Percentiles rank a stretch among this genome's conserved stretches.
These are phyloP conservation scores for Pistacia integerrima DNA, from an alignment of 345 rosid species.

Conservation along the genomic window DNA sequence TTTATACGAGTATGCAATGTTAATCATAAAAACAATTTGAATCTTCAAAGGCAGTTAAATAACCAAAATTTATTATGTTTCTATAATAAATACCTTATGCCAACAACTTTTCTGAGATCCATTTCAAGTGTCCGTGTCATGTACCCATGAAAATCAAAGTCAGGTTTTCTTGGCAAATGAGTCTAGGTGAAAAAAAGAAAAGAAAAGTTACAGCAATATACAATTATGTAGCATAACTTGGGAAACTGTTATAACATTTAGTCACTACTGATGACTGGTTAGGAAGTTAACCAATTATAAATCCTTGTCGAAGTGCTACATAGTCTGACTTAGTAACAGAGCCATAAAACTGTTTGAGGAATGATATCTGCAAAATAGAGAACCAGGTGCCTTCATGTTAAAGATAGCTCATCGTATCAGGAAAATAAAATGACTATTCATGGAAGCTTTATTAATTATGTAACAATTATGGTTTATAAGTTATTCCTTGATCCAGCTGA, in stretches of 20 bases:
- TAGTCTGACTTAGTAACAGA: conserved; percentile 84
- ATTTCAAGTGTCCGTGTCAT: conserved; percentile 61
- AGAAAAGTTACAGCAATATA: background rate
- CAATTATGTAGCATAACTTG: background rate
- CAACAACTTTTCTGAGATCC: conserved; percentile 71
- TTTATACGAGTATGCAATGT: conserved; percentile 11
- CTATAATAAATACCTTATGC: conserved; percentile 58
- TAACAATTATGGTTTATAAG: background rate
- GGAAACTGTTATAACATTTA: background rate
- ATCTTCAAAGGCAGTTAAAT: background rate
- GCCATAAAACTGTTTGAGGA: conserved; percentile 81
- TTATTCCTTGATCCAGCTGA: conserved; percentile 1
- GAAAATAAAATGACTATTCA: background rate
- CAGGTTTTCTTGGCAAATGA: conserved; percentile 32
- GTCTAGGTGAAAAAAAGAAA: conserved; percentile 33
- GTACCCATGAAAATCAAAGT: conserved; percentile 68
- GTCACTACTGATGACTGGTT: background rate
- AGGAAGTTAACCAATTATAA: conserved; percentile 52
- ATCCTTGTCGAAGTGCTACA: conserved; percentile 69
- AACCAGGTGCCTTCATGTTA: background rate
- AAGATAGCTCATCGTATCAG: background rate
- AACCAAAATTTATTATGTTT: background rate
- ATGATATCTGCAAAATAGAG: conserved; percentile 55
- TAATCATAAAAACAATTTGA: background rate
- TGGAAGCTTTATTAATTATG: background rate